These are phyloP conservation scores for Brassica rapa DNA, from an alignment of 345 rosid species.

Conservation along the genomic window DNA sequence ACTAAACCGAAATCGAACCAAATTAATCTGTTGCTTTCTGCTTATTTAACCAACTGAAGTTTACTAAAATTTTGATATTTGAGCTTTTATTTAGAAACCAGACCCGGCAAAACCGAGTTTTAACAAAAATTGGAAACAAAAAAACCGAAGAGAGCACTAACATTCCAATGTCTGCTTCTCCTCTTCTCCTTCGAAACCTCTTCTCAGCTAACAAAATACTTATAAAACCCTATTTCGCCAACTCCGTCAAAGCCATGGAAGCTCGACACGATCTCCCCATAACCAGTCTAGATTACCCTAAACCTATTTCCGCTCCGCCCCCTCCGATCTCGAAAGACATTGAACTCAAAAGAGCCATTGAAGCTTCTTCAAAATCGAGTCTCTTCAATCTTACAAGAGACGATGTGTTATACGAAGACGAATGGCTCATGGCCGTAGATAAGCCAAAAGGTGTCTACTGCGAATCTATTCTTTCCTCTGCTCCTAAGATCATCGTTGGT, in stretches of 20 bases:
- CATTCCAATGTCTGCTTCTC: conserved; percentile 15
- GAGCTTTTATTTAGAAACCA: neutral
- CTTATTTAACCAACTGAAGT: neutral
- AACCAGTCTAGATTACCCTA: conserved; percentile 52
- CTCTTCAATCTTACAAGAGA: conserved; percentile 51
- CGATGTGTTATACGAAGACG: conserved; percentile 70
- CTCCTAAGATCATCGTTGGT: conserved; percentile 44
- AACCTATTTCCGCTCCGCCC: conserved; percentile 69
- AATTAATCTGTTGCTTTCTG: no score
- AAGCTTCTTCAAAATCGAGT: conserved; percentile 83
- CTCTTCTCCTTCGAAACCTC: conserved; percentile 26
- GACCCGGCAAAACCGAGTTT: neutral
- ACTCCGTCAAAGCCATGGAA: conserved; percentile 35
- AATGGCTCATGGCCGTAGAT: conserved; percentile 75
- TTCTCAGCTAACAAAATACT: conserved; percentile 33
- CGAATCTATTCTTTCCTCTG: conserved; percentile 64
- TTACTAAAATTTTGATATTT: neutral
- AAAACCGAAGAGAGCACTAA: neutral
- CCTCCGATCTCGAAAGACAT: conserved; percentile 71
- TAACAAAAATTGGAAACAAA: neutral
- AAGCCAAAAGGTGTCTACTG: conserved; percentile 88
- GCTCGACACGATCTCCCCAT: neutral
- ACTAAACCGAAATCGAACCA: neutral
- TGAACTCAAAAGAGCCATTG: conserved; percentile 72
- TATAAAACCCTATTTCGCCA: conserved; percentile 32